Evolutionary conservation across 805 yeast genomes (phyloP).

Genomic region (Candida xyloterini): DNA sequence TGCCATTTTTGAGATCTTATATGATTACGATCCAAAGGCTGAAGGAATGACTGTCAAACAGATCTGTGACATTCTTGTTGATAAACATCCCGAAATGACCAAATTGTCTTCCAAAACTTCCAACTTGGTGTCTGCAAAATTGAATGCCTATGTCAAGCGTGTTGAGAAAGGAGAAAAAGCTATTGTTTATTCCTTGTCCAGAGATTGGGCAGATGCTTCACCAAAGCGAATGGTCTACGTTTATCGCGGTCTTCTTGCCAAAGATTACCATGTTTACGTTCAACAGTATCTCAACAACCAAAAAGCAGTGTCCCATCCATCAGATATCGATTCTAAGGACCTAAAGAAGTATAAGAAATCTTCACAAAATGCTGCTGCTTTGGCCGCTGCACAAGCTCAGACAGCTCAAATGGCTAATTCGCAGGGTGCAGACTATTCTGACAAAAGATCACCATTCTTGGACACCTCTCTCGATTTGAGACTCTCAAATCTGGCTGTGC

Average conservation of each 20-base stretch:
- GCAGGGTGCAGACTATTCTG: constrained; percentile 14
- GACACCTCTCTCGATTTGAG: constrained; percentile 33
- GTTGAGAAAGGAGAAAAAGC: constrained; percentile 80
- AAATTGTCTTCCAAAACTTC: constrained; percentile 77
- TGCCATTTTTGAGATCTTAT: constrained; percentile 71
- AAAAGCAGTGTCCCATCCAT: constrained; percentile 26
- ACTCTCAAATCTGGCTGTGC: constrained; percentile 46
- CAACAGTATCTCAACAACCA: constrained; percentile 58
- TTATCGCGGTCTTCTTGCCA: constrained; percentile 72
- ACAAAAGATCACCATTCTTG: constrained; percentile 28
- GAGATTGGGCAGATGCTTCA: constrained; percentile 90
- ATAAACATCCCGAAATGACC: constrained; percentile 81
- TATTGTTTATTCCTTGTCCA: constrained; percentile 67
- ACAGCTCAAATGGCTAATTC: constrained; percentile 15
- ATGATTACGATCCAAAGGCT: constrained; percentile 64
- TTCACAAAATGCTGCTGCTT: constrained; percentile 14
- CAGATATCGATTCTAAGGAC: constrained; percentile 17
- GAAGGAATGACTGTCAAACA: constrained; percentile 90
- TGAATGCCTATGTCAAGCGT: constrained; percentile 81
- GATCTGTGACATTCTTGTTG: constrained; percentile 71
- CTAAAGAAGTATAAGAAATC: constrained; percentile 18
- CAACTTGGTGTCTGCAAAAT: constrained; percentile 74
- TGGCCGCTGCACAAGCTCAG: constrained; percentile 17
- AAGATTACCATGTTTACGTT: constrained; percentile 74
- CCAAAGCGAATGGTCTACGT: constrained; percentile 89